These are phyloP conservation scores for Tylopilus subfusipes DNA, from an alignment of 768 basidiomycete genomes.

Conservation along the genomic window DNA sequence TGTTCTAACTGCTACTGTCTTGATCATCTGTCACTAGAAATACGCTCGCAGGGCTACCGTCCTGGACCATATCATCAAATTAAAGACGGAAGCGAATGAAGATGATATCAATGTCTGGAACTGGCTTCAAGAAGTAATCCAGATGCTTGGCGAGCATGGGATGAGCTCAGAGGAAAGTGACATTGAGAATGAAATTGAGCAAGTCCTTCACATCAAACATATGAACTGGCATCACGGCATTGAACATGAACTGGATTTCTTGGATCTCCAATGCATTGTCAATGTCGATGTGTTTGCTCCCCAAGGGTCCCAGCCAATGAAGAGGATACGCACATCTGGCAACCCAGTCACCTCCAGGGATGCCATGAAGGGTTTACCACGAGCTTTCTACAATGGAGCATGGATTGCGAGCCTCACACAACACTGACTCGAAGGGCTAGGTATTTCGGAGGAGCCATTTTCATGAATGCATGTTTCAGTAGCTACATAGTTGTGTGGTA, in stretches of 20 bases:
- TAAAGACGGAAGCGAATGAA: background rate
- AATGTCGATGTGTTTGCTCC: background rate
- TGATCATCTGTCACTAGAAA: background rate
- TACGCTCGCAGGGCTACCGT: background rate
- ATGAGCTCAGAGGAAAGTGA: conserved; percentile 13
- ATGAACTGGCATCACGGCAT: background rate
- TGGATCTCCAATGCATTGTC: background rate
- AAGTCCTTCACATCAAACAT: background rate
- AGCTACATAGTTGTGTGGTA: too few species aligned
- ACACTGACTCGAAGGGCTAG: background rate
- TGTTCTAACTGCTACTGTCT: background rate
- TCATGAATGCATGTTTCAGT: background rate
- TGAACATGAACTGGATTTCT: background rate
- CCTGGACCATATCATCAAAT: background rate
- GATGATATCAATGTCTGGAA: background rate
- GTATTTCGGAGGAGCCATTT: background rate
- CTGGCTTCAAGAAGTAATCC: conserved; percentile 3
- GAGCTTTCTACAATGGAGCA: too few species aligned
- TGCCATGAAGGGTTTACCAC: background rate
- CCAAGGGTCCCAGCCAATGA: background rate
- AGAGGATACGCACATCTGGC: too few species aligned
- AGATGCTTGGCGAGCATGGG: conserved; percentile 8
- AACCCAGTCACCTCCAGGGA: background rate
- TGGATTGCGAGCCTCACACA: too few species aligned
- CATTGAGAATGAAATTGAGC: background rate